phyloP scores from a whole-genome alignment of 2,329 filamentous ascomycete genomes.

The Alternaria sp. region DNA sequence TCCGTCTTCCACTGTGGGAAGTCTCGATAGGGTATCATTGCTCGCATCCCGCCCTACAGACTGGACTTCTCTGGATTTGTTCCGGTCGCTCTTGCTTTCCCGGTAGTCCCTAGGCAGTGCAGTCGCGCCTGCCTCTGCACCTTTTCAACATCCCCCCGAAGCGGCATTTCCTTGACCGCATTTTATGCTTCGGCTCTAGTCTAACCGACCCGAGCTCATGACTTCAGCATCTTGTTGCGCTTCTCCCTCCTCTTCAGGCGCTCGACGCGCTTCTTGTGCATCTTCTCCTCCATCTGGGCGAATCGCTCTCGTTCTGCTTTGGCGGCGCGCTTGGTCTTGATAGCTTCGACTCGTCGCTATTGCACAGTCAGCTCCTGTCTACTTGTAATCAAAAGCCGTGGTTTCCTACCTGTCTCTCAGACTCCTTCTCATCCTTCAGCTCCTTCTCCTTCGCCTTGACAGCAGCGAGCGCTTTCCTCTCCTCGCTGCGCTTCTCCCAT shows the following conservation, averaged over 20 bases:
- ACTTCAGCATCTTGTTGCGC: slow-evolving; percentile 79
- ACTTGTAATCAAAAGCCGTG: background rate
- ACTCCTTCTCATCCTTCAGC: slow-evolving; percentile 91
- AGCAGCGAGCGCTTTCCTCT: slow-evolving; percentile 72
- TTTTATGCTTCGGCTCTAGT: background rate
- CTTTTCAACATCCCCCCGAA: background rate
- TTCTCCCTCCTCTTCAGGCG: slow-evolving; percentile 94
- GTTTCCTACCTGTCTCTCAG: slow-evolving; percentile 76
- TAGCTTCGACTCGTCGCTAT: slow-evolving; percentile 76
- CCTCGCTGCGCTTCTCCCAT: slow-evolving; percentile 76
- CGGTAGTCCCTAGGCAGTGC: background rate
- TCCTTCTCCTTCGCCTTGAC: slow-evolving; percentile 93
- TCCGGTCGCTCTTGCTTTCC: background rate
- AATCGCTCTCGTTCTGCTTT: slow-evolving; percentile 95
- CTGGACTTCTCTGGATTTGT: background rate
- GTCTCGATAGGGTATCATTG: slow-evolving; percentile 7
- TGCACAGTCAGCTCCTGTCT: slow-evolving; percentile 12
- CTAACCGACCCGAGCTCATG: slow-evolving; percentile 37
- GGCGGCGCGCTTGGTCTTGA: slow-evolving; percentile 83
- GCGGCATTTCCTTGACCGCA: slow-evolving; percentile 3
- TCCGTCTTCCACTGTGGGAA: background rate
- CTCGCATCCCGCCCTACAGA: background rate
- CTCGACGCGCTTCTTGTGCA: slow-evolving; percentile 96
- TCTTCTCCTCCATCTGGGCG: slow-evolving; percentile 93
- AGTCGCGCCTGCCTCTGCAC: background rate